Evolutionary conservation across 345 rosid species (phyloP).

Genomic region (Aquilaria sinensis): DNA sequence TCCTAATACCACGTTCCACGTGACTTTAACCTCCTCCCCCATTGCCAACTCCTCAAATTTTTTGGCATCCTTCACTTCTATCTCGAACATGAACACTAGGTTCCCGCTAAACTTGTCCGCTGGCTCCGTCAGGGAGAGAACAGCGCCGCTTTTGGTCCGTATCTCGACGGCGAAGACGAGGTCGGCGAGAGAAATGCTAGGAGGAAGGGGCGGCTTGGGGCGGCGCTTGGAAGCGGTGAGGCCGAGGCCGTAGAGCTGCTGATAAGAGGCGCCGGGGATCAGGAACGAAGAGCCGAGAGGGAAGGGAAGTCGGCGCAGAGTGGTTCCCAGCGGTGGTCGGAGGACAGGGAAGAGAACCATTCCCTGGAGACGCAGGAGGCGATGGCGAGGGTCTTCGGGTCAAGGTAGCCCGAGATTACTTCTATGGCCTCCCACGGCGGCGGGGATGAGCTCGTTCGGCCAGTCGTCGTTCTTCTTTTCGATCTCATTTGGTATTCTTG

Average conservation of each 20-base stretch:
- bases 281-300: conserved; percentile 26
- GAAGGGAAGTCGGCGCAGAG: conserved; percentile 30
- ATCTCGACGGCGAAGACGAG: conserved; percentile 29
- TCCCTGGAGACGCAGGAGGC: conserved; percentile 42
- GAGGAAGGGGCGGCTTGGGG: conserved; percentile 14
- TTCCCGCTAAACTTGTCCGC: neutral
- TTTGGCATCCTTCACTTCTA: neutral
- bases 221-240: conserved; percentile 27
- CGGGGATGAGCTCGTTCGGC: too few relatives aligned
- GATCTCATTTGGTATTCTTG: too few relatives aligned
- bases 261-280: conserved; percentile 24
- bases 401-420: conserved; percentile 33
- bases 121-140: conserved; percentile 12
- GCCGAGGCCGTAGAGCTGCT: conserved; percentile 27
- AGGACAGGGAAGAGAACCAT: conserved; percentile 35
- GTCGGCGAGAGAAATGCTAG: conserved; percentile 26
- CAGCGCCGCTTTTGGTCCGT: neutral
- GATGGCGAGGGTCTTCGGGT: conserved; percentile 33
- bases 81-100: conserved; percentile 28
- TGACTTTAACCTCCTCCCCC: conserved; percentile 19
- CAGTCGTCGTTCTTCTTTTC: too few relatives aligned
- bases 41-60: neutral
- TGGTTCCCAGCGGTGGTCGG: conserved; percentile 36
- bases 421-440: conserved; percentile 10
- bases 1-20: conserved; percentile 35